Evolutionary conservation across 495 filamentous ascomycete species (phyloP), one percentile per base, ranked within the genome.

Genomic region (Venustampulla echinocandica): DNA sequence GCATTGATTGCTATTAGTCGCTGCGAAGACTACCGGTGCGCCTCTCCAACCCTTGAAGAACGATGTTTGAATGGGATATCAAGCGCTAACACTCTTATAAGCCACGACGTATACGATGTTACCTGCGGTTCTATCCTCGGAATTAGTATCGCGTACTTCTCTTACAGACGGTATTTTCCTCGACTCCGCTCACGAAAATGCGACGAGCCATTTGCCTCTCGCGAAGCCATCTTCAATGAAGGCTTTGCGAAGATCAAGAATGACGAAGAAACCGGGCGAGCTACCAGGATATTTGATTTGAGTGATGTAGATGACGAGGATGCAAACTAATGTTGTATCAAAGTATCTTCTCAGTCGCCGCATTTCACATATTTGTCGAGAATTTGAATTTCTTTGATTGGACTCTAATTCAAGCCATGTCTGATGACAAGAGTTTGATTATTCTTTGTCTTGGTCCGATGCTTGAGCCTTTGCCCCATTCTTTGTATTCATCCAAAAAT

Each of bases 101-200:
- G 92, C 20, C 92, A 99, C 54, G 93, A 97, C 60, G 84, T 93
- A 3, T 95, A 82, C 40, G 92, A 99, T 67, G 93, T 99, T 15
- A 83, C 77, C 19, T 68, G 69, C 13, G 92, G 92, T 0, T 80
- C 76, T 1, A 48, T 84, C 22, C 68, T 99, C 10, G 92, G 92
- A 1, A 73, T 82, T 51, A 59, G 68, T 5, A 67, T 96, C 9
- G 80, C 85, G 14, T 84, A 83, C 56, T 93, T 88, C 64, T 87
- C 82, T 19, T 98, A 95, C 56, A 67, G 86, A 50, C 72, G 76
- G 46, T 77, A 78, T 47, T 81, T 72, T 62, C 77, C 75, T 7
- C 48, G 67, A 23, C 54, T 79, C 33, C 59, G 64, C 41, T 70
- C 68, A 23, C 56, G 60, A 11, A 58, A 64, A 30, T 77, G 74